Evolutionary conservation across 2,329 filamentous ascomycete species (phyloP).

Genomic region (Neofusicoccum cordaticola): DNA sequence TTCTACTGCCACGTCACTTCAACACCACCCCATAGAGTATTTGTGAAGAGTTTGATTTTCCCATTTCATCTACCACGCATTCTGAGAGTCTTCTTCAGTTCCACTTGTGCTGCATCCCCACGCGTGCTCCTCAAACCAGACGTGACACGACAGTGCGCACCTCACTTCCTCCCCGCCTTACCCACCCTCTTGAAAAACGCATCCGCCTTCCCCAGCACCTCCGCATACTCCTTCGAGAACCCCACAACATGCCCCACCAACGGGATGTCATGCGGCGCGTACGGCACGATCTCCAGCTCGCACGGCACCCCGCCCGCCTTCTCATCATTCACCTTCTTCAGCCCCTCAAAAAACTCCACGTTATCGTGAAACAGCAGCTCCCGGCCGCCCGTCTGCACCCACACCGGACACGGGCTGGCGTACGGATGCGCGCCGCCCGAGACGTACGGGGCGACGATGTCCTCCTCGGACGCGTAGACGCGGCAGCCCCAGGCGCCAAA

Average conservation of each 20-base stretch:
- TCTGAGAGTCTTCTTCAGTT: no score
- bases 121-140: no score
- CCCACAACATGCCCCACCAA: conserved; percentile 41
- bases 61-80: no score
- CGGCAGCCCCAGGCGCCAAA: conserved; percentile 46
- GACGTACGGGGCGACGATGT: conserved; percentile 37
- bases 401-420: conserved; percentile 39
- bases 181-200: conserved; percentile 24
- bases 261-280: conserved; percentile 48
- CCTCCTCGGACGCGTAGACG: conserved; percentile 23
- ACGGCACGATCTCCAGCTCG: conserved; percentile 36
- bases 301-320: background rate
- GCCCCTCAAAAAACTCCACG: conserved; percentile 36
- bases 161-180: background rate
- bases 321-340: conserved; percentile 35
- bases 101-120: background rate
- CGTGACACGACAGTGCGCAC: background rate
- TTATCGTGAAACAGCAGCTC: conserved; percentile 45
- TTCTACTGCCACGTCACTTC: no score
- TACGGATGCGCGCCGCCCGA: conserved; percentile 40
- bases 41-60: no score
- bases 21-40: no score
- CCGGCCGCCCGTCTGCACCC: conserved; percentile 39
- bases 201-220: conserved; percentile 36
- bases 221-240: conserved; percentile 40